These are phyloP conservation scores for Beauveria asiatica DNA, from an alignment of 2,329 filamentous ascomycete species.

Conservation along the genomic window DNA sequence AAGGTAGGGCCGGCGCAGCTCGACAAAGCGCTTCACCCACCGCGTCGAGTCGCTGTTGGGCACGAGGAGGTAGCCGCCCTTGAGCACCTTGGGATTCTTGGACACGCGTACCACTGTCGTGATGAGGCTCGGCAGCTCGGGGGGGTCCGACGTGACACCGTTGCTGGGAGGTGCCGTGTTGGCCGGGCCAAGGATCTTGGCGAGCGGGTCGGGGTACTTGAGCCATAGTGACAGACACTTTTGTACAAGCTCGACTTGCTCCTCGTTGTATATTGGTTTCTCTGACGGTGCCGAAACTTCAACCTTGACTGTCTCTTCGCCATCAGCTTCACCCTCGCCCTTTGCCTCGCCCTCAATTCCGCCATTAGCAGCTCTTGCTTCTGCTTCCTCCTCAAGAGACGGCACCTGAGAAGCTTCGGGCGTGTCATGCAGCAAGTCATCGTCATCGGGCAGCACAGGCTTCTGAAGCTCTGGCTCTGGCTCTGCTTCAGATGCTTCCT, in stretches of 20 bases:
- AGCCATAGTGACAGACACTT: slow-evolving; percentile 59
- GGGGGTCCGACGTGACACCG: slow-evolving; percentile 43
- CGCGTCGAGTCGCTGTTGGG: slow-evolving; percentile 72
- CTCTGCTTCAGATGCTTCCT: slow-evolving; percentile 24
- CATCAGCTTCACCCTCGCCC: slow-evolving; percentile 14
- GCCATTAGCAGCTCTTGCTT: slow-evolving; percentile 16
- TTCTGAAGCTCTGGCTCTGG: slow-evolving; percentile 28
- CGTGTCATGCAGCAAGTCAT: slow-evolving; percentile 50
- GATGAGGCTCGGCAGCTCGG: slow-evolving; percentile 54
- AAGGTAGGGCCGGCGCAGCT: slow-evolving; percentile 83
- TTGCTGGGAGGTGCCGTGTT: slow-evolving; percentile 63
- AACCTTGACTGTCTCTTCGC: slow-evolving; percentile 16
- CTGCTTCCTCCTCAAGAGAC: slow-evolving; percentile 22
- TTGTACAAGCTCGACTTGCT: slow-evolving; percentile 38
- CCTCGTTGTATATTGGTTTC: slow-evolving; percentile 36
- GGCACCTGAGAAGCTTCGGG: slow-evolving; percentile 42
- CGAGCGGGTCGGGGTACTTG: slow-evolving; percentile 47
- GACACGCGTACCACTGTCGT: slow-evolving; percentile 68
- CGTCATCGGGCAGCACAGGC: slow-evolving; percentile 41
- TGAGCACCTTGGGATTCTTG: slow-evolving; percentile 74
- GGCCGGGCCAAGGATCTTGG: slow-evolving; percentile 46
- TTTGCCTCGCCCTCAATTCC: slow-evolving; percentile 15
- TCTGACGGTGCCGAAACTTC: slow-evolving; percentile 13
- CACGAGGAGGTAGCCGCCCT: slow-evolving; percentile 79
- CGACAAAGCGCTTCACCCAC: slow-evolving; percentile 90